Evolutionary conservation across 495 filamentous ascomycete species (phyloP).

Genomic region (Monascus purpureus): DNA sequence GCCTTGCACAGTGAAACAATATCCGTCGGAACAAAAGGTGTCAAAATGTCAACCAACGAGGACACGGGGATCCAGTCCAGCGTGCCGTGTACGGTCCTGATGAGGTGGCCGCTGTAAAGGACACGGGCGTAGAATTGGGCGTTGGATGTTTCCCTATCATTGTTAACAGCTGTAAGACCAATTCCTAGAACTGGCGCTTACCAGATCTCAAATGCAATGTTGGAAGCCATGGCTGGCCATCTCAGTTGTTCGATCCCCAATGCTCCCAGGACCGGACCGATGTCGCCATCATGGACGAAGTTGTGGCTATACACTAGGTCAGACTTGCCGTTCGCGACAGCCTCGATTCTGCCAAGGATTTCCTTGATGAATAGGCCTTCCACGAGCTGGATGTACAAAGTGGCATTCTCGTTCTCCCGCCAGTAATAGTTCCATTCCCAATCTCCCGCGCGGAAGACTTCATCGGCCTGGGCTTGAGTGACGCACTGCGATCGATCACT

Average conservation of each 20-base stretch:
- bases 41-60: conserved; percentile 11
- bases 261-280: conserved; percentile 19
- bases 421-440: conserved; percentile 36
- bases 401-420: conserved; percentile 21
- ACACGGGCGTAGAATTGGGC: conserved; percentile 19
- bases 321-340: conserved; percentile 11
- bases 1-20: conserved; percentile 16
- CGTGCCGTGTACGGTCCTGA: conserved; percentile 17
- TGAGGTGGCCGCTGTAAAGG: conserved; percentile 24
- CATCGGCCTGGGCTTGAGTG: conserved; percentile 17
- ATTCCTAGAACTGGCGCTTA: conserved; percentile 1
- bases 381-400: conserved; percentile 24
- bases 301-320: conserved; percentile 18
- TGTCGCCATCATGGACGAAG: conserved; percentile 22
- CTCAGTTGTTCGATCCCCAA: conserved; percentile 16
- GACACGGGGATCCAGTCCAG: conserved; percentile 24
- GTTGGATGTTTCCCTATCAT: conserved; percentile 10
- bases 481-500: conserved; percentile 18
- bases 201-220: conserved; percentile 24
- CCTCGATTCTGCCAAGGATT: conserved; percentile 20
- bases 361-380: conserved; percentile 29
- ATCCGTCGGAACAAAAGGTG: conserved; percentile 15
- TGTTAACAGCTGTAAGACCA: conserved; percentile 2
- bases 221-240: conserved; percentile 24
- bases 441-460: conserved; percentile 30